A percentile compares a stretch with the other conserved stretches of the same genome.
These are phyloP conservation scores for Jackrogersella multiformis DNA, from an alignment of 495 filamentous ascomycete species.

Conservation along the genomic window DNA sequence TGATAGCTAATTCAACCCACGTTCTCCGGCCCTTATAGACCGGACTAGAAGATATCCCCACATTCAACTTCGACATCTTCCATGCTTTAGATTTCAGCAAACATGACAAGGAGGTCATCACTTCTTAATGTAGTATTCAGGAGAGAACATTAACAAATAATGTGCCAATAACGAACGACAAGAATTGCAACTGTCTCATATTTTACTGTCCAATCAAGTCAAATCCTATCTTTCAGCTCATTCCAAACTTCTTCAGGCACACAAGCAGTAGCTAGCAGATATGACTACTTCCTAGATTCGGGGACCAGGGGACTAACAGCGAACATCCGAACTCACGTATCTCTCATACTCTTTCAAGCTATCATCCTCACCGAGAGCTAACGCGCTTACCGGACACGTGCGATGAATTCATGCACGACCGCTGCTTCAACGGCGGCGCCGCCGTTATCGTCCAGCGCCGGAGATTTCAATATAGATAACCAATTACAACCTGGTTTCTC, in stretches of 20 bases:
- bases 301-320: slow-evolving; percentile 9
- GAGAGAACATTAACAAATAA: slow-evolving; percentile 8
- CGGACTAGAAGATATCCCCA: background rate
- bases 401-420: slow-evolving; percentile 20
- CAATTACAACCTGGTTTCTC: slow-evolving; percentile 22
- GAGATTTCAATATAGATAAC: slow-evolving; percentile 25
- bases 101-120: background rate
- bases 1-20: slow-evolving; percentile 18
- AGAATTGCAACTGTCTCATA: background rate
- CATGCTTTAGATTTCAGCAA: background rate
- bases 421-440: slow-evolving; percentile 11
- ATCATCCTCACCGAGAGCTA: background rate
- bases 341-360: background rate
- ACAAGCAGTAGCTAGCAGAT: background rate
- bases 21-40: slow-evolving; percentile 18
- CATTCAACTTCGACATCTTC: slow-evolving; percentile 10
- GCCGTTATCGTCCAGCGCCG: slow-evolving; percentile 15
- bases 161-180: background rate
- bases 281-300: background rate
- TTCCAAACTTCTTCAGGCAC: background rate
- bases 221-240: background rate
- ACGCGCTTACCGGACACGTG: slow-evolving; percentile 22
- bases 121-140: slow-evolving; percentile 11
- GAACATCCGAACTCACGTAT: background rate
- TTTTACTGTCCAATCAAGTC: background rate